Conservation (phyloP, 257 asterid species). For the Verbascum thapsus region DNA sequence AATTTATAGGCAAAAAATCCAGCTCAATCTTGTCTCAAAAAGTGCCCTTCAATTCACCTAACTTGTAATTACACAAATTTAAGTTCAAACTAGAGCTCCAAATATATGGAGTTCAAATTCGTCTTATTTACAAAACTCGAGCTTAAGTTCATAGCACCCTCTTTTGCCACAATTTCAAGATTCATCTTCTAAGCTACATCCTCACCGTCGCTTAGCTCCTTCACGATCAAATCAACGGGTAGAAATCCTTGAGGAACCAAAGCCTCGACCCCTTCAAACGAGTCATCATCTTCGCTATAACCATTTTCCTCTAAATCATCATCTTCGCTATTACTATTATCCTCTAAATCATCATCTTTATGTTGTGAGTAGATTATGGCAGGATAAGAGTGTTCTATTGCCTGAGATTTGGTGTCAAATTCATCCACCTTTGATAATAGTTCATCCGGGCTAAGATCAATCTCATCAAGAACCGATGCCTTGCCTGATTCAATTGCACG, state of each 20-base stretch:
- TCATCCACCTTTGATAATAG: slow-evolving; percentile 79
- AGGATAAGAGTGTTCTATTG: slow-evolving; percentile 72
- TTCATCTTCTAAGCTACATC: slow-evolving; percentile 25
- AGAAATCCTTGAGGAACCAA: slow-evolving; percentile 68
- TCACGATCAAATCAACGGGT: slow-evolving; percentile 66
- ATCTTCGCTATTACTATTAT: slow-evolving; percentile 32
- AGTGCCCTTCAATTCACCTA: too few species aligned
- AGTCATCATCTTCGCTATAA: slow-evolving; percentile 35
- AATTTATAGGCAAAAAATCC: too few species aligned
- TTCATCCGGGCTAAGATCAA: slow-evolving; percentile 65
- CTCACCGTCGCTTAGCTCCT: slow-evolving; percentile 45
- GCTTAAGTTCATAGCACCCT: too few species aligned
- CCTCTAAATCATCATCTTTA: slow-evolving; percentile 31
- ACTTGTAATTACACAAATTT: too few species aligned
- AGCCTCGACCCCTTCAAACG: slow-evolving; percentile 51
- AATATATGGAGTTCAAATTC: too few species aligned
- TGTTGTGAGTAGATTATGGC: slow-evolving; percentile 48
- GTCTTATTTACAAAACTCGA: too few species aligned
- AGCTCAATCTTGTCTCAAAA: too few species aligned
- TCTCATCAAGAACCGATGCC: slow-evolving; percentile 65
- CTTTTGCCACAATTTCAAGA: too few species aligned
- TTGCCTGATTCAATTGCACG: slow-evolving; percentile 71
- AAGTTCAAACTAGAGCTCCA: too few species aligned
- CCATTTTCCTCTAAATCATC: slow-evolving; percentile 32
- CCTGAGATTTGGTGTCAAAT: slow-evolving; percentile 63